Evolutionary conservation across 495 filamentous ascomycete genomes (phyloP), one percentile per base, ranked within the genome.

Genomic region (Xylaria nigripes): DNA sequence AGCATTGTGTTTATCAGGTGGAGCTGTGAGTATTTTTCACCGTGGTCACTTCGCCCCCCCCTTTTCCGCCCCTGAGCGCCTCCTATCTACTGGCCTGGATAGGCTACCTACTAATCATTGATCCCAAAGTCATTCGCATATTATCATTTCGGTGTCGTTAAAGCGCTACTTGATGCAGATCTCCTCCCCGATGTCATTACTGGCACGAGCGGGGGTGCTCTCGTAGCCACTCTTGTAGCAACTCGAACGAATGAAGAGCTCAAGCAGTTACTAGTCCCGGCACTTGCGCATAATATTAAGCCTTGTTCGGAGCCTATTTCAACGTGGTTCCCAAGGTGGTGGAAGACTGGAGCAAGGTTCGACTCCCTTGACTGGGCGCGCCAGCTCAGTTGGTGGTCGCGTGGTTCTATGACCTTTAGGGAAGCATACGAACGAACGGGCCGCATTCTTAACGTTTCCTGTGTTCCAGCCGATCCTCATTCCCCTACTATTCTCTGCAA

Each of bases 371-470:
- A 94, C 60, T 98, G 93, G 93, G 93, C 94, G 18, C 79, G 79
- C 36, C 80, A 87, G 41, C 86, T 84, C 63, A 81, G 82, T 56
- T 98, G 93, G 93, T 96, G 90, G 70, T 84, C 82, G 43, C 78
- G 86, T 59, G 93, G 93, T 42, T 89, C 82, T 44, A 89, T 89
- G 69, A 98, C 93, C 2, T 98, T 98, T 67, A 80, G 83, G 30
- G 94, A 98, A 71, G 93, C 93, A 3, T 97, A 95, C 68, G 84
- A 95, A 66, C 82, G 90, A 21, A 98, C 94, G 0, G 93, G 93
- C 0, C 83, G 93, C 19, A 91, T 97, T 53, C 75, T 98, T 53
- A 98, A 98, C 65, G 90, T 98, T 30, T 87, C 86, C 22, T 98
- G 93, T 70, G 86, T 98, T n/a, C 94, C 93, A 2, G 90, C 90